phyloP scores from a whole-genome alignment of 169 alveolate genomes.

The Eimeria necatrix region DNA sequence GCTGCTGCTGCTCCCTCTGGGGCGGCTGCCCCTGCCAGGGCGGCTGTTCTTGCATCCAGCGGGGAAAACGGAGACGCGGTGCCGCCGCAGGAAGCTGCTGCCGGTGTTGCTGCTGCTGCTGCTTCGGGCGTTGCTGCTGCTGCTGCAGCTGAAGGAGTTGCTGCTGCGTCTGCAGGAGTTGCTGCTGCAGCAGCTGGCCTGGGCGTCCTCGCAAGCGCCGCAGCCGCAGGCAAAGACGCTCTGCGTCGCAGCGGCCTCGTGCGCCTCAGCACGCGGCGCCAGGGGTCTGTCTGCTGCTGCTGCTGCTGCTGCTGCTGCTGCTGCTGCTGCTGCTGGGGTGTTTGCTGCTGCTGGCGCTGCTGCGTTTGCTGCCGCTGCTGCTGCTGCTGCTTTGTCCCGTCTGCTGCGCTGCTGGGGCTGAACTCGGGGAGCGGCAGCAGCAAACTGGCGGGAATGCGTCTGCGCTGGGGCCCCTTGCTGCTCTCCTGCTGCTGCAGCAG shows the following conservation, averaged over 20 bases:
- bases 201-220: background rate
- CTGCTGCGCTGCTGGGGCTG: background rate
- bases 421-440: conserved; percentile 46
- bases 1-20: conserved; percentile 12
- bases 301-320: too few species aligned
- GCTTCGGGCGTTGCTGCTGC: conserved; percentile 15
- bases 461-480: background rate
- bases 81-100: conserved; percentile 1
- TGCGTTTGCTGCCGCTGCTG: too few species aligned
- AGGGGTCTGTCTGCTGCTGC: background rate
- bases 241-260: conserved; percentile 20
- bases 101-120: conserved; percentile 10
- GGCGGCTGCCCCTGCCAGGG: background rate
- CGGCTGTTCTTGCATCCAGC: background rate
- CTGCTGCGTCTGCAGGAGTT: too few species aligned
- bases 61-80: conserved; percentile 6
- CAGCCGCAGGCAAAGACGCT: conserved; percentile 26
- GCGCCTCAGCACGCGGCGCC: conserved; percentile 52
- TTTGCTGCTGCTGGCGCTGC: too few species aligned
- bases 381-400: conserved; percentile 19
- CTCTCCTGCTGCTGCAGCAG: conserved; percentile 44
- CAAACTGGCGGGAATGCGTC: conserved; percentile 17
- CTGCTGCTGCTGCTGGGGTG: too few species aligned
- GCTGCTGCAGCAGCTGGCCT: conserved; percentile 10
- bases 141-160: conserved; percentile 8